These are phyloP conservation scores for Leccinum incarnatum DNA, from an alignment of 768 basidiomycete genomes.

Conservation along the genomic window DNA sequence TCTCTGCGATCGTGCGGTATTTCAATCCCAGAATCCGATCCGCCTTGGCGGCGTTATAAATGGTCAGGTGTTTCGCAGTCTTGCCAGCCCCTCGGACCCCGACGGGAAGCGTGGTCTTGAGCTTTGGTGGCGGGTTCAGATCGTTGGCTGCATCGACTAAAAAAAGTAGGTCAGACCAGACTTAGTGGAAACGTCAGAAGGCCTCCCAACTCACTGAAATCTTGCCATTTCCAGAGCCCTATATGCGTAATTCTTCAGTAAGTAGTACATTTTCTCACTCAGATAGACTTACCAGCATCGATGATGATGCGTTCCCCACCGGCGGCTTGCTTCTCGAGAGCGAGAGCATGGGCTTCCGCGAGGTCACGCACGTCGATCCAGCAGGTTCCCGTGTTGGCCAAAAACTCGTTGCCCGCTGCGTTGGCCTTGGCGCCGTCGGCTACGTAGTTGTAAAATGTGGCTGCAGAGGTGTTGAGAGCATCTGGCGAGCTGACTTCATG, in stretches of 20 bases:
- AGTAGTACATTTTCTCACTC: neutral
- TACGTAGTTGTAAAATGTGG: constrained; percentile 34
- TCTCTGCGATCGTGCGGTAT: constrained; percentile 40
- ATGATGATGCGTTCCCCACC: constrained; percentile 58
- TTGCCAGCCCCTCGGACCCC: constrained; percentile 35
- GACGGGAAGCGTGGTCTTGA: constrained; percentile 28
- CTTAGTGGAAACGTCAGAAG: neutral
- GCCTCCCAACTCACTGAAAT: constrained; percentile 23
- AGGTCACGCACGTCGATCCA: constrained; percentile 58
- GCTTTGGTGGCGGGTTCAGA: constrained; percentile 30
- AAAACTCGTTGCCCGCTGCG: constrained; percentile 23
- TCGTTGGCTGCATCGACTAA: constrained; percentile 40
- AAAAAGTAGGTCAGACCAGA: neutral
- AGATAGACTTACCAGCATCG: constrained; percentile 27
- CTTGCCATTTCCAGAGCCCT: constrained; percentile 33
- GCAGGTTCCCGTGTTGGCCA: constrained; percentile 22
- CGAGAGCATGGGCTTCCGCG: constrained; percentile 50
- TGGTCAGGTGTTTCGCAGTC: constrained; percentile 24
- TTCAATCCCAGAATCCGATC: constrained; percentile 40
- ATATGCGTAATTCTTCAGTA: neutral
- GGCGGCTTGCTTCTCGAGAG: constrained; percentile 50
- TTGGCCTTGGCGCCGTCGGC: constrained; percentile 20
- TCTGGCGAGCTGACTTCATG: constrained; percentile 37
- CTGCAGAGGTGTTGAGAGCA: constrained; percentile 41
- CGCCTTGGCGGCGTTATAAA: constrained; percentile 38